Evolutionary conservation across 768 basidiomycete genomes (phyloP).

Genomic region (Lepiota venenata): DNA sequence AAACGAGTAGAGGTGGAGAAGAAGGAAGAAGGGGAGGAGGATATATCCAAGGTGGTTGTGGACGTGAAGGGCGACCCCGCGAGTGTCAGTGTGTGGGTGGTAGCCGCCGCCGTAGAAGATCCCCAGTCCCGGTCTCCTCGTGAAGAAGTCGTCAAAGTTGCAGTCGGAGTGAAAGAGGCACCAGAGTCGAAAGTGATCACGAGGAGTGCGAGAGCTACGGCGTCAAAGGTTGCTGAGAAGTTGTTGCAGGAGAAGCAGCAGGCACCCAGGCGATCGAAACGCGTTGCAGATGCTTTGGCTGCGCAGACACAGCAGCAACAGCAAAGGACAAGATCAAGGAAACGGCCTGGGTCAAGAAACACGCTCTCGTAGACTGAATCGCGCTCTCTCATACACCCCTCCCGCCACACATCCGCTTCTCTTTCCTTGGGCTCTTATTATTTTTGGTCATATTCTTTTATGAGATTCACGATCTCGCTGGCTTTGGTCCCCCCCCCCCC

Average conservation of each 20-base stretch:
- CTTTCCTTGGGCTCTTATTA: constrained; percentile 4
- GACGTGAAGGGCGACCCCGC: background rate
- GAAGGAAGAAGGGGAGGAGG: constrained; percentile 6
- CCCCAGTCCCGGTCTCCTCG: background rate
- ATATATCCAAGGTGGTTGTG: constrained; percentile 3
- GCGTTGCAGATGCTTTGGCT: constrained; percentile 59
- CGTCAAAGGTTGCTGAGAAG: constrained; percentile 2
- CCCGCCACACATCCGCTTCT: background rate
- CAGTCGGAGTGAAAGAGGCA: background rate
- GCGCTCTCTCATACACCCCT: constrained; percentile 16
- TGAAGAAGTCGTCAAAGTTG: too few species aligned
- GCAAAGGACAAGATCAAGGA: constrained; percentile 17
- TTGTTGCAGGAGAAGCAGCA: constrained; percentile 15
- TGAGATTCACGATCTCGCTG: background rate
- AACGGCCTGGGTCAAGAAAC: constrained; percentile 35
- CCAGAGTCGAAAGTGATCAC: background rate
- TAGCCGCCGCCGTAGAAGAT: background rate
- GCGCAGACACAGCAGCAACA: constrained; percentile 39
- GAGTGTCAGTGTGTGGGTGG: background rate
- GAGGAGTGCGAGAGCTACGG: constrained; percentile 2
- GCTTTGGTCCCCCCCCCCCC: too few species aligned
- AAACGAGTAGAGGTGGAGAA: constrained; percentile 6
- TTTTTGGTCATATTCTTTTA: constrained; percentile 6
- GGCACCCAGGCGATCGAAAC: constrained; percentile 59
- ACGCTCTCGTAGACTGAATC: constrained; percentile 29